Evolutionary conservation across 169 alveolate genomes (phyloP), one percentile per base, ranked within the genome.

Genomic region (Plasmodium reichenowi): DNA sequence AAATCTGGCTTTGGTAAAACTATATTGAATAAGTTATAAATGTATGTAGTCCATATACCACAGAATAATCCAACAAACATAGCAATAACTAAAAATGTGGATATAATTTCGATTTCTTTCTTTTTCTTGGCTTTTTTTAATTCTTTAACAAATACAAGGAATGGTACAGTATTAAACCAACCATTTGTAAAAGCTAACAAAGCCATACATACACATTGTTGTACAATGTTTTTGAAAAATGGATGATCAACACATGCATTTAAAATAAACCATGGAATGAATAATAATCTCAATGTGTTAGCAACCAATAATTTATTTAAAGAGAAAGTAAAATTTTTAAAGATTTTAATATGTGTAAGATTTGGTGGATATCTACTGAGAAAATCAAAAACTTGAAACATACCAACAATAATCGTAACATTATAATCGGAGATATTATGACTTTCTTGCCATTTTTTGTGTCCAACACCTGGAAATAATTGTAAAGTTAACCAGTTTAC

Each of bases 351-450:
- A 38, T 71, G 86, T n/a, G 52, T 43, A 15, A 68, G 70, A 58
- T 68, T 83, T 7, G 91, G 91, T 10, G 85, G 85, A 43, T 83
- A 83, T 56, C 91, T 58, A 70, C 91, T 83, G 3, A 83, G 17
- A 83, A 83, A 67, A 83, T 83, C 91, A 72, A 83, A 83, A n/a
- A 83, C 74, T 59, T 83, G 91, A 83, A 83, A 83, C 91, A 83
- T 83, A 10, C 91, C 91, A 32, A 83, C 80, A 52, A 83, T 56
- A 29, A 83, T 43, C 3, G 91, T 83, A 13, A 83, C 91, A 43
- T 83, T 3, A 50, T 68, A 20, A 68, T 71, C 85, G 17, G 80
- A 15, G 8, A 67, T 67, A 15, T 47, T 50, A 50, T 71, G 91
- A 12, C 74, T 54, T n/a, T 68, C 22, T 71, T 54, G 72, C 91